Evolutionary conservation across 2,329 filamentous ascomycete species (phyloP).

Genomic region (Aspergillus floridensis): DNA sequence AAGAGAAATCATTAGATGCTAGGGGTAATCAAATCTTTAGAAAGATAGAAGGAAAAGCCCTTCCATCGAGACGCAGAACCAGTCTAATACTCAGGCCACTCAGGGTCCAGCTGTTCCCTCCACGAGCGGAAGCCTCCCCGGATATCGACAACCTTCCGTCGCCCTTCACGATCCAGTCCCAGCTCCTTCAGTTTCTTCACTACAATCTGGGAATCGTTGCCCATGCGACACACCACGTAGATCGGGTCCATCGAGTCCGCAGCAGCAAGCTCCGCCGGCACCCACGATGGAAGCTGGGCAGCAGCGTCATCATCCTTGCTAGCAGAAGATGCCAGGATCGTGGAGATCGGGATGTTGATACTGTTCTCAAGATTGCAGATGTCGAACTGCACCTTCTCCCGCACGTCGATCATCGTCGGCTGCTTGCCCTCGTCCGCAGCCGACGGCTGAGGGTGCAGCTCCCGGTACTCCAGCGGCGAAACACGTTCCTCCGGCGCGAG

Average conservation of each 20-base stretch:
- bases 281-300: conserved; percentile 24
- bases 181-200: conserved; percentile 43
- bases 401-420: conserved; percentile 73
- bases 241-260: conserved; percentile 31
- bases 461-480: conserved; percentile 59
- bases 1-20: too few relatives aligned
- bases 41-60: too few relatives aligned
- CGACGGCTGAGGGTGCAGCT: conserved; percentile 14
- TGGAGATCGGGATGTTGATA: conserved; percentile 56
- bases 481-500: conserved; percentile 67
- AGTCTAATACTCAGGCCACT: conserved; percentile 41
- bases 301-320: conserved; percentile 3
- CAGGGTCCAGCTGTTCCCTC: conserved; percentile 41
- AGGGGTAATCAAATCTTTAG: too few relatives aligned
- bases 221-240: conserved; percentile 49
- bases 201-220: conserved; percentile 50
- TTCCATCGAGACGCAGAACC: too few relatives aligned
- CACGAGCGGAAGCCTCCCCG: conserved; percentile 44
- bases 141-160: conserved; percentile 42
- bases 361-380: conserved; percentile 74
- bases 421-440: conserved; percentile 13
- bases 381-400: conserved; percentile 80
- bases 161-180: conserved; percentile 33
- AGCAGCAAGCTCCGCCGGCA: conserved; percentile 26
- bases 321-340: conserved; percentile 31